Conservation (phyloP, 2,329 filamentous ascomycete genomes). For the Onygenales sp. region DNA sequence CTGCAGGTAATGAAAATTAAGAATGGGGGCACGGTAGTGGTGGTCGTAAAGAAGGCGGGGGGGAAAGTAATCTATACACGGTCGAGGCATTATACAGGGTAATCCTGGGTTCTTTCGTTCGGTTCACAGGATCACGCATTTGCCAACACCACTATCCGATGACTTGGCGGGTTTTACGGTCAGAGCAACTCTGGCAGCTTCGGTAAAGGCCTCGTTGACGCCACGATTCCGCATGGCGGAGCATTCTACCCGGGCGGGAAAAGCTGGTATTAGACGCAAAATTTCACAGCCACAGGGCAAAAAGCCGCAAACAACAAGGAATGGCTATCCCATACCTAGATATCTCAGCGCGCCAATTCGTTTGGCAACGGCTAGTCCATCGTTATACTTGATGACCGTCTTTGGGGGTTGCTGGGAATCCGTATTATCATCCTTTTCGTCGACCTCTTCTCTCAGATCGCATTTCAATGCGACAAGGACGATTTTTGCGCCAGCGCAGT, state of each 20-base stretch:
- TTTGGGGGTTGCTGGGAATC: slow-evolving; percentile 23
- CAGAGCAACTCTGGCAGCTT: slow-evolving; percentile 88
- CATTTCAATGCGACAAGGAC: slow-evolving; percentile 95
- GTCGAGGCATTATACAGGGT: not conserved
- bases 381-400: slow-evolving; percentile 68
- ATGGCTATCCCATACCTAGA: slow-evolving; percentile 47
- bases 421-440: slow-evolving; percentile 47
- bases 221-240: slow-evolving; percentile 97
- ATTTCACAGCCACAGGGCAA: not conserved
- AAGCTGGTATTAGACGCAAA: not conserved
- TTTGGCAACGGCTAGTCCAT: slow-evolving; percentile 82
- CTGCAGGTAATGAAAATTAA: not conserved
- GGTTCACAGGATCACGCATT: slow-evolving; percentile 28
- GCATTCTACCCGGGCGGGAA: slow-evolving; percentile 55
- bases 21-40: not conserved
- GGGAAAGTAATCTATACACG: slow-evolving; percentile 10
- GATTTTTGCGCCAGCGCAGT: slow-evolving; percentile 89
- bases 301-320: not conserved
- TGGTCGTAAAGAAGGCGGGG: slow-evolving; percentile 14
- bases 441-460: slow-evolving; percentile 73
- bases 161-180: slow-evolving; percentile 34
- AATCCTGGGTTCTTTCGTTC: not conserved
- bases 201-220: slow-evolving; percentile 97
- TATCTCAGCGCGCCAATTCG: slow-evolving; percentile 89
- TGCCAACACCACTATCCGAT: slow-evolving; percentile 21